These are phyloP conservation scores for Nitzschia putrida DNA, from an alignment of 108 stramenopile species.

Conservation along the genomic window DNA sequence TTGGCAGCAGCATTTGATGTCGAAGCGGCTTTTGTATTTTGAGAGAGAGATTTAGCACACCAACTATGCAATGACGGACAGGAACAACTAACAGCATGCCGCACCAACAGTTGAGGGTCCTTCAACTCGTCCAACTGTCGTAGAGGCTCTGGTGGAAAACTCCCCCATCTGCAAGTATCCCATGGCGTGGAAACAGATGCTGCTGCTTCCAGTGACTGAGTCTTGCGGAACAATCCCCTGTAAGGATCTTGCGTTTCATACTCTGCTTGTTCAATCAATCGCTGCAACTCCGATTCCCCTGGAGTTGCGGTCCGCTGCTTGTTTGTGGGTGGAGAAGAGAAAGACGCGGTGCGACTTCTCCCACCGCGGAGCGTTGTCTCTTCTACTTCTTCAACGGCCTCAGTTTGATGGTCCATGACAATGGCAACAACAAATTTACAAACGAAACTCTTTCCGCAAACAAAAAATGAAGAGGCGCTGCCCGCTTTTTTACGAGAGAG, in stretches of 20 bases:
- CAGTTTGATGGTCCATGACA: too few relatives aligned
- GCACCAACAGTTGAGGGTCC: constrained; percentile 20
- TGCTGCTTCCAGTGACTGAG: constrained; percentile 14
- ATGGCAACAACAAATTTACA: too few relatives aligned
- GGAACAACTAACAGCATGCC: constrained; percentile 24
- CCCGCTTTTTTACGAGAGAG: too few relatives aligned
- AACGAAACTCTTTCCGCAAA: too few relatives aligned
- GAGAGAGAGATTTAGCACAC: constrained; percentile 11
- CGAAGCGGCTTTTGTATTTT: background rate
- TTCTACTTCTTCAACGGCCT: too few relatives aligned
- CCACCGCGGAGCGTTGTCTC: too few relatives aligned
- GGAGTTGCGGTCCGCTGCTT: background rate
- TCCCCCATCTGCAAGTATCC: constrained; percentile 45
- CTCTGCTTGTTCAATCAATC: constrained; percentile 43
- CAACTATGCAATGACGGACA: constrained; percentile 44
- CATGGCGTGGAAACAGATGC: constrained; percentile 42
- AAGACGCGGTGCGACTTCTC: too few relatives aligned
- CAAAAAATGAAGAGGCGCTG: too few relatives aligned
- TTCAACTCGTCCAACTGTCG: background rate
- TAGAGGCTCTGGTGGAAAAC: constrained; percentile 14
- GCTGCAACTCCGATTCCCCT: constrained; percentile 24
- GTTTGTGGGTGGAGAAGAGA: background rate
- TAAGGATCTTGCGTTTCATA: constrained; percentile 78
- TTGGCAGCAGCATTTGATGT: constrained; percentile 26
- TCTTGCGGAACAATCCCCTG: constrained; percentile 39